Percentiles rank a stretch among this genome's conserved stretches.
phyloP scores from a whole-genome alignment of 164 flowering plant species.

The Kingdonia uniflora region DNA sequence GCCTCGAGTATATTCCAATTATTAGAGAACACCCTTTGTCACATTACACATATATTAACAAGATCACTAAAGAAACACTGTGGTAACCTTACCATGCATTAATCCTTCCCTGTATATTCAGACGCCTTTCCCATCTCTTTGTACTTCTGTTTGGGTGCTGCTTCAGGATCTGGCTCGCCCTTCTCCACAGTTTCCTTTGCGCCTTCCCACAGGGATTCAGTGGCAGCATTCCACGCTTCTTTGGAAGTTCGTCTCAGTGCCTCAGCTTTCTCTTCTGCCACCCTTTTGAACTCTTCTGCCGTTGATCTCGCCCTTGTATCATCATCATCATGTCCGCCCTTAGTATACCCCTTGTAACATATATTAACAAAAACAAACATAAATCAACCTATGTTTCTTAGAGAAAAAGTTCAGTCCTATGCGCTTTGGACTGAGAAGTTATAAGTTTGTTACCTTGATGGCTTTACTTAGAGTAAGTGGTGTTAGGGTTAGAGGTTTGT shows the following conservation, averaged over 20 bases:
- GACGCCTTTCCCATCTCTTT: no score
- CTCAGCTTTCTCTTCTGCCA: constrained; percentile 15
- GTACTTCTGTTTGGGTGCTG: no score
- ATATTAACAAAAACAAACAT: no score
- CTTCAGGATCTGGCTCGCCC: constrained; percentile 2
- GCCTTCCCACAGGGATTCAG: neutral
- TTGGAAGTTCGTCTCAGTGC: neutral
- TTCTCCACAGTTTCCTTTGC: constrained; percentile 9
- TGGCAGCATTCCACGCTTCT: neutral
- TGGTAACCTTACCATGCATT: no score
- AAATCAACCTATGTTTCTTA: no score
- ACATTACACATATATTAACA: no score
- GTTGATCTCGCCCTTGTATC: constrained; percentile 16
- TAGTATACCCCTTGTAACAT: constrained; percentile 1
- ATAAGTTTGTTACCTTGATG: constrained; percentile 8
- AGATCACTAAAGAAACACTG: no score
- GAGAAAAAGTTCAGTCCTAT: no score
- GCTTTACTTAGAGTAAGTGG: neutral
- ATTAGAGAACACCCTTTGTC: no score
- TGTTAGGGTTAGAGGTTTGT: neutral
- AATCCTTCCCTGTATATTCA: no score
- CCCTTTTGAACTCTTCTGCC: constrained; percentile 16
- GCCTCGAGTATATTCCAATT: no score
- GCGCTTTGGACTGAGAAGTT: no score
- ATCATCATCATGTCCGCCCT: neutral